phyloP scores from a whole-genome alignment of 108 stramenopile genomes.

The Skeletonema menzelii region DNA sequence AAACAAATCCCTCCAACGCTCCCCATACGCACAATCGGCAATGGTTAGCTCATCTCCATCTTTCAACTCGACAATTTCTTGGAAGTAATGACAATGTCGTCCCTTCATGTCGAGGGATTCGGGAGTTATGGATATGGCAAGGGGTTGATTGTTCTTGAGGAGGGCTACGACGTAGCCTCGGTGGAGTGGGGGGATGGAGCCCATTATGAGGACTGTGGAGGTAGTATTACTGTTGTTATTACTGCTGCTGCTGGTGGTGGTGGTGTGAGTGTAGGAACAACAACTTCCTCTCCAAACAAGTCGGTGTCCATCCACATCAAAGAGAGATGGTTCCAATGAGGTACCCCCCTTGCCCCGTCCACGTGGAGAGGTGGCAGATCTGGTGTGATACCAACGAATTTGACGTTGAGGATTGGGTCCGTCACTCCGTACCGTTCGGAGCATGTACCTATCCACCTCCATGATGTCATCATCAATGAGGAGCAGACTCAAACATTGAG shows the following conservation, averaged over 20 bases:
- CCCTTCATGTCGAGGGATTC: slow-evolving; percentile 45
- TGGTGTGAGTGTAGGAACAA: slow-evolving; percentile 3
- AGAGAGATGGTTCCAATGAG: slow-evolving; percentile 22
- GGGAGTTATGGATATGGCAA: slow-evolving; percentile 44
- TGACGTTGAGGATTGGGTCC: slow-evolving; percentile 17
- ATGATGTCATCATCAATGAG: slow-evolving; percentile 42
- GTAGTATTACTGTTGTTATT: slow-evolving; percentile 6
- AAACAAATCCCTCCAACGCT: slow-evolving; percentile 38
- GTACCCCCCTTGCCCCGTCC: slow-evolving; percentile 41
- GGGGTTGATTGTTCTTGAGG: slow-evolving; percentile 34
- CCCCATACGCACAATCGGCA: slow-evolving; percentile 37
- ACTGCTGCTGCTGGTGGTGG: not conserved
- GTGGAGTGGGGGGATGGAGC: slow-evolving; percentile 42
- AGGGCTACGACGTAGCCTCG: slow-evolving; percentile 30
- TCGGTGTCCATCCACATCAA: slow-evolving; percentile 41
- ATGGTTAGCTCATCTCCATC: slow-evolving; percentile 41
- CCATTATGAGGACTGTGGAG: slow-evolving; percentile 31
- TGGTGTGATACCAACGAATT: slow-evolving; percentile 45
- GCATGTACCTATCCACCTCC: slow-evolving; percentile 52
- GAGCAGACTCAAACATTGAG: slow-evolving; percentile 36
- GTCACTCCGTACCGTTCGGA: slow-evolving; percentile 24
- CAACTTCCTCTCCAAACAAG: slow-evolving; percentile 43
- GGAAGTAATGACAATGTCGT: slow-evolving; percentile 49
- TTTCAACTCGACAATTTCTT: slow-evolving; percentile 38
- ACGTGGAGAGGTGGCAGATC: slow-evolving; percentile 16